A percentile compares a stretch with the other conserved stretches of the same genome.
Conservation (phyloP, 1,284 basidiomycete genomes). For the Moniliophthora roreri region DNA sequence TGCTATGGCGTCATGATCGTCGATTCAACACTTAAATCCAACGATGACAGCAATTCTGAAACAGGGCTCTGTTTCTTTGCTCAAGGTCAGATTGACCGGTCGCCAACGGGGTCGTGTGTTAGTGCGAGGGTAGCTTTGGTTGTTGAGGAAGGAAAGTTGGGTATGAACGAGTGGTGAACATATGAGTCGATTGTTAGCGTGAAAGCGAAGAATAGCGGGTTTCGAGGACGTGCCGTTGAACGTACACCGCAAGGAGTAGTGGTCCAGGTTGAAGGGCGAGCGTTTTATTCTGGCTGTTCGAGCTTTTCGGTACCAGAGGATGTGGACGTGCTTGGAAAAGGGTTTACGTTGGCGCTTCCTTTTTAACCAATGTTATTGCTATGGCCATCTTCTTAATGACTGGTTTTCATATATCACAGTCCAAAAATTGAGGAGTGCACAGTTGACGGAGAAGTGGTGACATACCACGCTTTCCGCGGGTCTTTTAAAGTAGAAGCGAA, state of each 20-base stretch:
- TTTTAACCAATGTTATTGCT: no score
- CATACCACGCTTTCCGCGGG: no score
- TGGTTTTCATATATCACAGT: no score
- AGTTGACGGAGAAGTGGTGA: no score
- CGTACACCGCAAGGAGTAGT: constrained; percentile 18
- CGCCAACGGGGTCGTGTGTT: constrained; percentile 42
- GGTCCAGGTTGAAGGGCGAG: constrained; percentile 31
- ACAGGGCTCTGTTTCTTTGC: constrained; percentile 40
- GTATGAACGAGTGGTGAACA: constrained; percentile 26
- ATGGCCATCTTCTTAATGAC: no score
- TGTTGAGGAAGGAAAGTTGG: constrained; percentile 29
- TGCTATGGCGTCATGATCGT: constrained; percentile 39
- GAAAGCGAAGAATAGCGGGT: constrained; percentile 23
- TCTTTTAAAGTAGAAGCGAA: no score
- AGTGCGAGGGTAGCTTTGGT: constrained; percentile 39
- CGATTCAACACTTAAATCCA: constrained; percentile 19
- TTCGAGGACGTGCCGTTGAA: constrained; percentile 29
- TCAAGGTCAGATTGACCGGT: constrained; percentile 42
- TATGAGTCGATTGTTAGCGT: constrained; percentile 36
- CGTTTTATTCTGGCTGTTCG: constrained; percentile 32
- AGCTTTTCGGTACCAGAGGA: constrained; percentile 25
- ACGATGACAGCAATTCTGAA: constrained; percentile 19
- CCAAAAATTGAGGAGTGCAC: no score
- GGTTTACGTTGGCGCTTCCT: constrained; percentile 13
- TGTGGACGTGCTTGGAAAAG: constrained; percentile 16